Evolutionary conservation across 441 rosid species (phyloP).

Genomic region (Populus hybrid): DNA sequence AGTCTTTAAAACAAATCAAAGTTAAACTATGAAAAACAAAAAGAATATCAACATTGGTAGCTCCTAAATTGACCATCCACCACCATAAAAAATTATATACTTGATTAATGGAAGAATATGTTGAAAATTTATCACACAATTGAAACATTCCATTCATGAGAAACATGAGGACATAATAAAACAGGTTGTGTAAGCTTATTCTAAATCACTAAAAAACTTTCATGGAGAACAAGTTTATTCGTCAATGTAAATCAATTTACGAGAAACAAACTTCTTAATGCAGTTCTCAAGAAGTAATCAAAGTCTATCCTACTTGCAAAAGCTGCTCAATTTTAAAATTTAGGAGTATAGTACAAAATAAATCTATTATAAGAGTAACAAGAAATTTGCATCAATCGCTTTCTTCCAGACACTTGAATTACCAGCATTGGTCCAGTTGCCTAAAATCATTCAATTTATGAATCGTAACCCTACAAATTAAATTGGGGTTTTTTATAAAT

Average conservation of each 20-base stretch:
- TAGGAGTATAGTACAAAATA: neutral
- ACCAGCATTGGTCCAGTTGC: too few relatives aligned
- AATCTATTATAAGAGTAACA: neutral
- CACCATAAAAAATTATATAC: neutral
- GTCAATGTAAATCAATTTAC: neutral
- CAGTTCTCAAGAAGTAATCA: neutral
- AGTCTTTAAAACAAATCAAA: neutral
- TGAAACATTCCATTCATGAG: conserved; percentile 5
- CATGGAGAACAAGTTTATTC: neutral
- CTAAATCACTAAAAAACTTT: neutral
- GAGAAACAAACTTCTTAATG: neutral
- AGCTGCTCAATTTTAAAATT: conserved; percentile 9
- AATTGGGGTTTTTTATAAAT: too few relatives aligned
- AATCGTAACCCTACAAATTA: too few relatives aligned
- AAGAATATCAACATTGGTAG: neutral
- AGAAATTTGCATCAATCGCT: conserved; percentile 11
- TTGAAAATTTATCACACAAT: neutral
- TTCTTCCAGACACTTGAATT: conserved; percentile 1
- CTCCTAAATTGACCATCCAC: neutral
- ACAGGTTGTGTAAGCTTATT: neutral
- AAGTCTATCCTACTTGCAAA: neutral
- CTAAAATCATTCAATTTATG: too few relatives aligned
- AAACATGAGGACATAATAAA: neutral
- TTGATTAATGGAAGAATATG: neutral
- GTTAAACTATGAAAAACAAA: neutral